A percentile compares a stretch with the other conserved stretches of the same genome.
Conservation (phyloP, 495 filamentous ascomycete species). For the Hypoxylon lienhwacheense region DNA sequence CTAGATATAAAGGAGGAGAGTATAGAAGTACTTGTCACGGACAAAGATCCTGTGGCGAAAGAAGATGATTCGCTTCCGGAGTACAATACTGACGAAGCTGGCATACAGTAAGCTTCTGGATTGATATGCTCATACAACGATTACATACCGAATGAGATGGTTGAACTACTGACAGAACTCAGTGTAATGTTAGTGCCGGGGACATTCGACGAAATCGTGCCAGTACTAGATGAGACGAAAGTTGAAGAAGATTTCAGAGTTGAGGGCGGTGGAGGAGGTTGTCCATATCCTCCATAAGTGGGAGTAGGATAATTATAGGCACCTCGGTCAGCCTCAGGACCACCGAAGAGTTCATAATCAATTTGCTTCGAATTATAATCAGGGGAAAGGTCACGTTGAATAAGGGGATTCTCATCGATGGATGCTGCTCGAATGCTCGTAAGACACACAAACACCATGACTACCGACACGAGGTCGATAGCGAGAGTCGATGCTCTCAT, state of each 20-base stretch:
- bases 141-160: slow-evolving; percentile 7
- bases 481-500: slow-evolving; percentile 45
- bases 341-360: slow-evolving; percentile 35
- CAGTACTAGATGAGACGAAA: slow-evolving; percentile 5
- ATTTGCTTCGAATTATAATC: slow-evolving; percentile 17
- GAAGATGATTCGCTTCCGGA: slow-evolving; percentile 10
- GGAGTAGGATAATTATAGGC: slow-evolving; percentile 44
- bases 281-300: slow-evolving; percentile 49
- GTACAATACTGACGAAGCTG: slow-evolving; percentile 11
- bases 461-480: slow-evolving; percentile 41
- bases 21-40: slow-evolving; percentile 1
- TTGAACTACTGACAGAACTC: slow-evolving; percentile 1
- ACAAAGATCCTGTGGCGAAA: slow-evolving; percentile 4
- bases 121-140: neutral
- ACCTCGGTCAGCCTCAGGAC: slow-evolving; percentile 30
- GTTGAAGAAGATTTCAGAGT: slow-evolving; percentile 22
- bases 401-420: slow-evolving; percentile 30
- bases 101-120: slow-evolving; percentile 4
- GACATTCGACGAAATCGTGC: neutral
- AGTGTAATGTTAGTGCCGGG: neutral
- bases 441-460: slow-evolving; percentile 38
- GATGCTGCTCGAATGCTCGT: slow-evolving; percentile 36
- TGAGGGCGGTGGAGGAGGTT: slow-evolving; percentile 38
- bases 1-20: slow-evolving; percentile 6
- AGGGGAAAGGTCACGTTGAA: slow-evolving; percentile 20